Evolutionary conservation across 225 moss, liverwort and hornwort genomes (phyloP).

Genomic region (Climacium dendroides): DNA sequence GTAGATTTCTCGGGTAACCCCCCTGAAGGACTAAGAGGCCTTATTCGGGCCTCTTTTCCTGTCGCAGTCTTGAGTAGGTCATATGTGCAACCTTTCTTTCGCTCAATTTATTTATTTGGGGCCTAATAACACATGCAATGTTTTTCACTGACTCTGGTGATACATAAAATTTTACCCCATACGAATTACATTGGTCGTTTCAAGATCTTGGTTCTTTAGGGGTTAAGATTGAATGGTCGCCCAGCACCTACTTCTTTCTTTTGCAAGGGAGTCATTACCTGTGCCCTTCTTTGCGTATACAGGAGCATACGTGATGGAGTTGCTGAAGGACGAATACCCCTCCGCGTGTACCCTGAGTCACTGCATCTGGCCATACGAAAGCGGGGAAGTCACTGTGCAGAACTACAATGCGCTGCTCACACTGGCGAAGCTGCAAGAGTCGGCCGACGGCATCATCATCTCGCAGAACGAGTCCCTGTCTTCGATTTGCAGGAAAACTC

Average conservation of each 20-base stretch:
- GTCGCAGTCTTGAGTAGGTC: not conserved
- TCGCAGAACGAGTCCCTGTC: conserved; percentile 80
- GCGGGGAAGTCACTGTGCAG: conserved; percentile 94
- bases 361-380: conserved; percentile 97
- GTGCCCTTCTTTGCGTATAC: not conserved
- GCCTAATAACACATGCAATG: not conserved
- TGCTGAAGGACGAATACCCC: conserved; percentile 80
- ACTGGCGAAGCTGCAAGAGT: conserved; percentile 68
- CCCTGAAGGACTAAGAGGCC: not conserved
- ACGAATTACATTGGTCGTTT: too few relatives aligned
- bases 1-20: not conserved
- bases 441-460: conserved; percentile 68
- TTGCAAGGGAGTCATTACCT: not conserved
- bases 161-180: not conserved
- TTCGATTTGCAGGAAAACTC: conserved; percentile 50
- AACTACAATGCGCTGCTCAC: conserved; percentile 93
- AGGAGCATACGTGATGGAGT: conserved; percentile 83
- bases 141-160: not conserved
- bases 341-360: conserved; percentile 65
- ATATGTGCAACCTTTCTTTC: not conserved
- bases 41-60: not conserved
- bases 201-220: not conserved
- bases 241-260: not conserved
- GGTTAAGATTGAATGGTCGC: not conserved
- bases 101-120: not conserved